phyloP scores from a whole-genome alignment of 306 rosid species.

The Parietaria judaica region DNA sequence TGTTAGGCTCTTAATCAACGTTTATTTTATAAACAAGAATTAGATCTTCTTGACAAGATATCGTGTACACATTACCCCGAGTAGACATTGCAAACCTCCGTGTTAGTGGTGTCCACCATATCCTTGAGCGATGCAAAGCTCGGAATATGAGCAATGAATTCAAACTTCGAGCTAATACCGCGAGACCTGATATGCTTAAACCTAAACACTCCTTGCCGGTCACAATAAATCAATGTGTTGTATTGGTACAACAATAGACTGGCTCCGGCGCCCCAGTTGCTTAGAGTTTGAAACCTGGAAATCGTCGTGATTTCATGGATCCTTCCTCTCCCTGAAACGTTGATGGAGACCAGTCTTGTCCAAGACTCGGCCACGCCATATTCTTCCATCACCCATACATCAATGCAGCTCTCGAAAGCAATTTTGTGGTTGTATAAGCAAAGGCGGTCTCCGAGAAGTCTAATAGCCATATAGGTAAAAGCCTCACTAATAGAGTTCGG shows the following conservation, averaged over 20 bases:
- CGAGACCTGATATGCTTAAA: neutral
- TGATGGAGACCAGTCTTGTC: neutral
- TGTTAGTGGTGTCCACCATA: neutral
- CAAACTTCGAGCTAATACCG: neutral
- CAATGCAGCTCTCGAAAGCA: neutral
- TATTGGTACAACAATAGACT: too few species aligned
- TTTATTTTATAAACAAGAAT: too few species aligned
- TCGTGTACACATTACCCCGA: too few species aligned
- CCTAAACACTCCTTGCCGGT: neutral
- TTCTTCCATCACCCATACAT: neutral
- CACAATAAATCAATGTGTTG: neutral
- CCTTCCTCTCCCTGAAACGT: too few species aligned
- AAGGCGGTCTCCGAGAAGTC: slow-evolving; percentile 8
- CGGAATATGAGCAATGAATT: neutral
- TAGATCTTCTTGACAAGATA: too few species aligned
- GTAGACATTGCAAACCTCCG: neutral
- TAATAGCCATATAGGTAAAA: neutral
- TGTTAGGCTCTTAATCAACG: too few species aligned
- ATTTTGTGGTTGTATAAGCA: neutral
- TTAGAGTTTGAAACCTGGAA: neutral
- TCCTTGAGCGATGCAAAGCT: slow-evolving; percentile 9
- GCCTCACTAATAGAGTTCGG: too few species aligned
- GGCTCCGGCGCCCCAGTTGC: too few species aligned
- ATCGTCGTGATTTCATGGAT: too few species aligned
- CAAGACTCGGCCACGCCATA: neutral